phyloP scores from a whole-genome alignment of 345 rosid genomes.

The Aquilaria yunnanensis region DNA sequence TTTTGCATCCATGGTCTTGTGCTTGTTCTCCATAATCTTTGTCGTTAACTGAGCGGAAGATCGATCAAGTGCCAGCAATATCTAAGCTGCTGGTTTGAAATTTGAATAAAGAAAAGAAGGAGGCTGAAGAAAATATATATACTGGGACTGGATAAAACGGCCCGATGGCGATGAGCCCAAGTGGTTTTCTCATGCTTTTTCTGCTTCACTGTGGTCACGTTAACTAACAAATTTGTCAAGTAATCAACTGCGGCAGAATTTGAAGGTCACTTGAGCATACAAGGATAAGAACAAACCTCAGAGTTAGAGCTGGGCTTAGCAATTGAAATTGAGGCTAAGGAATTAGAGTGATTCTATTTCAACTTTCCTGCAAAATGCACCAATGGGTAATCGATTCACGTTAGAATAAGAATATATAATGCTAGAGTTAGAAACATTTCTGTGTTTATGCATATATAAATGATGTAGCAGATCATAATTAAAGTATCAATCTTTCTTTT shows the following conservation, averaged over 20 bases:
- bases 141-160: conserved; percentile 37
- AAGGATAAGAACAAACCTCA: conserved; percentile 8
- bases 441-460: too few relatives aligned
- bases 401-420: not conserved
- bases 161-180: conserved; percentile 21
- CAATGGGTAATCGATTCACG: not conserved
- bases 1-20: conserved; percentile 7
- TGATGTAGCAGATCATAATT: too few relatives aligned
- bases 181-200: conserved; percentile 1
- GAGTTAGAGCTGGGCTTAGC: conserved; percentile 7
- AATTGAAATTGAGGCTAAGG: conserved; percentile 12
- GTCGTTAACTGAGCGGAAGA: conserved; percentile 26
- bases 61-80: not conserved
- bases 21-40: conserved; percentile 16
- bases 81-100: not conserved
- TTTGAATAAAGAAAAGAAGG: not conserved
- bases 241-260: not conserved
- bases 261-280: not conserved
- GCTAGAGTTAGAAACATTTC: too few relatives aligned
- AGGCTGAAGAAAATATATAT: not conserved
- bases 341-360: conserved; percentile 10
- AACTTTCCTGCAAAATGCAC: conserved; percentile 14
- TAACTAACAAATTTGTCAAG: not conserved
- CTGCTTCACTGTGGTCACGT: conserved; percentile 4
- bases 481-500: too few relatives aligned